Evolutionary conservation across 1,139 yeast species (phyloP).

Genomic region (Yamadazyma dendronema): DNA sequence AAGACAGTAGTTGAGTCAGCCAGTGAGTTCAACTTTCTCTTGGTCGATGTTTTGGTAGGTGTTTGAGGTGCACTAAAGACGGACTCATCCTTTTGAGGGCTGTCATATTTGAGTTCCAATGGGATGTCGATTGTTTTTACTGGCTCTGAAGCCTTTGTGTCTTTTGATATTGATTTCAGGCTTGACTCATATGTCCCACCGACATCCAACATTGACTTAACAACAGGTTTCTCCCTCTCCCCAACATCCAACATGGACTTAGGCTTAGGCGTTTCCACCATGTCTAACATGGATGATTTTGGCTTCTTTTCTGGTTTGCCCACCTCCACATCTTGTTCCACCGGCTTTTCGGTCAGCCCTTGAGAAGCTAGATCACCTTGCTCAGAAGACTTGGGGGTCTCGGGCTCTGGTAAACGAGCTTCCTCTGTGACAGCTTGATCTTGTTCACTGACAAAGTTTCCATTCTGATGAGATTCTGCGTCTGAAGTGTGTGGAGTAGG

Average conservation of each 20-base stretch:
- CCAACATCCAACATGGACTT: conserved; percentile 20
- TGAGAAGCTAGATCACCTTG: no score
- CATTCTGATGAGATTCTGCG: no score
- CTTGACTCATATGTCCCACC: no score
- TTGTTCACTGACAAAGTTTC: no score
- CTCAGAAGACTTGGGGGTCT: no score
- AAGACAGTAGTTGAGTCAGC: conserved; percentile 6
- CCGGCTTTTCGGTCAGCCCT: no score
- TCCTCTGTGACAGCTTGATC: no score
- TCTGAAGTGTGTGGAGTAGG: not conserved
- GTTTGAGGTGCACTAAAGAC: conserved; percentile 1
- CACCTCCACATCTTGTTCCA: no score
- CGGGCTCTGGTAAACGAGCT: no score
- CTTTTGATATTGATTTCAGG: no score
- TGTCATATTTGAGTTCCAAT: conserved; percentile 5
- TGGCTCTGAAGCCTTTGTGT: not conserved
- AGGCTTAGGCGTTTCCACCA: not conserved
- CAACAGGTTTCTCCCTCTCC: not conserved
- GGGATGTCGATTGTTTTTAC: conserved; percentile 6
- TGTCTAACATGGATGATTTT: not conserved
- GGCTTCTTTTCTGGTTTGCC: not conserved
- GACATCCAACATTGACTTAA: conserved; percentile 11
- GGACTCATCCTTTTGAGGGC: conserved; percentile 3
- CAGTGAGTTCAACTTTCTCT: conserved; percentile 3
- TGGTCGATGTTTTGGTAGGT: conserved; percentile 9